These are phyloP conservation scores for Athelia psychrophila DNA, from an alignment of 1,284 basidiomycete species.

Conservation along the genomic window DNA sequence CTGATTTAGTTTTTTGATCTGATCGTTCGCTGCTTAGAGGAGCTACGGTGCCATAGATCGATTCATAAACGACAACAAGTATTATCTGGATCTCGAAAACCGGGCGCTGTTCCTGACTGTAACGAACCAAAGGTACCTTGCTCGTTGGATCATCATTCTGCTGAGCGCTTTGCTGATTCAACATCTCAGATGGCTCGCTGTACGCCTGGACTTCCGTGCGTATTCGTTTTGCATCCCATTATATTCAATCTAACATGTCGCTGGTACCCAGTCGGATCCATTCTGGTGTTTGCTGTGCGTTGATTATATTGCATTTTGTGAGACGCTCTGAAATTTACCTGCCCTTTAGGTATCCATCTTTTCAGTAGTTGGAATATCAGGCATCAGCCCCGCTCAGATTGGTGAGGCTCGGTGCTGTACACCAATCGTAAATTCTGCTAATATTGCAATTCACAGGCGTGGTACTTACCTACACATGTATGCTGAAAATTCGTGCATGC, in stretches of 20 bases:
- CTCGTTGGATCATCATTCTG: constrained; percentile 1
- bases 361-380: constrained; percentile 45
- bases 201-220: constrained; percentile 64
- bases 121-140: constrained; percentile 53
- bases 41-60: constrained; percentile 63
- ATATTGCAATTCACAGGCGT: not conserved
- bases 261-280: constrained; percentile 42
- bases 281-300: constrained; percentile 64
- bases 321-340: too few relatives aligned
- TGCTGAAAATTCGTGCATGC: too few relatives aligned
- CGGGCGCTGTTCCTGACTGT: constrained; percentile 59
- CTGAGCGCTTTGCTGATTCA: not conserved
- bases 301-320: not conserved
- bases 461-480: constrained; percentile 1
- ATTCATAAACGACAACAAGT: constrained; percentile 68
- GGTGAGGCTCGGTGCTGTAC: constrained; percentile 31
- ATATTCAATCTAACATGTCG: too few relatives aligned
- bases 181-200: constrained; percentile 62
- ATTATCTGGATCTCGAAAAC: constrained; percentile 76
- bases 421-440: too few relatives aligned
- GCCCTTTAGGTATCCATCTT: constrained; percentile 45
- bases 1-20: too few relatives aligned
- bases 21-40: constrained; percentile 24
- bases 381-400: constrained; percentile 64
- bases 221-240: too few relatives aligned